Percentiles rank a stretch among this genome's conserved stretches.
phyloP scores from a whole-genome alignment of 2,329 filamentous ascomycete species.

The Ophiostoma perfectum region DNA sequence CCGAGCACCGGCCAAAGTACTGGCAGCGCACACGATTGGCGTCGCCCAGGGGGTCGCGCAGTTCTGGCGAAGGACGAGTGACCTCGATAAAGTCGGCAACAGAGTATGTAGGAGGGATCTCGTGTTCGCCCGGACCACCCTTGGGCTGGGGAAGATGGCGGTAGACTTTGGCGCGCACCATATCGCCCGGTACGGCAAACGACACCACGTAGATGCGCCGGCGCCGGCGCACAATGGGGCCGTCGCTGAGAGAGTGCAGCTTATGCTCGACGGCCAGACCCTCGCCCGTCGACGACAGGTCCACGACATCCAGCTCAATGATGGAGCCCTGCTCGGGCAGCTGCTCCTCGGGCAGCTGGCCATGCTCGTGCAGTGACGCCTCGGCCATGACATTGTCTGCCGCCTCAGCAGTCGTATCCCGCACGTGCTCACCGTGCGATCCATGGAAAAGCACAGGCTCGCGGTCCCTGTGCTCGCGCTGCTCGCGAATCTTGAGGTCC shows the following conservation, averaged over 20 bases:
- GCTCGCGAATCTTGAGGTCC: conserved; percentile 35
- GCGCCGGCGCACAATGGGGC: conserved; percentile 36
- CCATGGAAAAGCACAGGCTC: conserved; percentile 22
- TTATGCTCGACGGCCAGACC: conserved; percentile 63
- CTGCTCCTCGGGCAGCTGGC: conserved; percentile 25
- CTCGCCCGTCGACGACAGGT: conserved; percentile 87
- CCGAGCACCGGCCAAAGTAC: conserved; percentile 83
- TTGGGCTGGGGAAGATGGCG: conserved; percentile 55
- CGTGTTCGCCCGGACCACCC: not conserved
- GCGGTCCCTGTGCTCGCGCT: conserved; percentile 30
- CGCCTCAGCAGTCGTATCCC: conserved; percentile 4
- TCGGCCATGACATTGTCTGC: conserved; percentile 3
- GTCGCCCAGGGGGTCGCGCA: conserved; percentile 56
- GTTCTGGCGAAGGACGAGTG: conserved; percentile 54
- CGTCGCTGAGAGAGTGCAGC: conserved; percentile 31
- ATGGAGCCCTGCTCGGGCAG: conserved; percentile 66
- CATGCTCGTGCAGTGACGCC: not conserved
- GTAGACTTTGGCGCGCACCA: conserved; percentile 70
- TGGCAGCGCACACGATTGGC: conserved; percentile 71
- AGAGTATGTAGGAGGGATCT: conserved; percentile 53
- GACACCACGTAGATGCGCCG: conserved; percentile 75
- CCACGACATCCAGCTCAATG: conserved; percentile 72
- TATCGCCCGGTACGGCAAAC: conserved; percentile 82
- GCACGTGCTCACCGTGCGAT: conserved; percentile 15
- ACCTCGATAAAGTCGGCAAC: conserved; percentile 79